Evolutionary conservation across 208 protist genomes (phyloP), one percentile per base, ranked within the genome.

Genomic region (Cochliopodium minus): DNA sequence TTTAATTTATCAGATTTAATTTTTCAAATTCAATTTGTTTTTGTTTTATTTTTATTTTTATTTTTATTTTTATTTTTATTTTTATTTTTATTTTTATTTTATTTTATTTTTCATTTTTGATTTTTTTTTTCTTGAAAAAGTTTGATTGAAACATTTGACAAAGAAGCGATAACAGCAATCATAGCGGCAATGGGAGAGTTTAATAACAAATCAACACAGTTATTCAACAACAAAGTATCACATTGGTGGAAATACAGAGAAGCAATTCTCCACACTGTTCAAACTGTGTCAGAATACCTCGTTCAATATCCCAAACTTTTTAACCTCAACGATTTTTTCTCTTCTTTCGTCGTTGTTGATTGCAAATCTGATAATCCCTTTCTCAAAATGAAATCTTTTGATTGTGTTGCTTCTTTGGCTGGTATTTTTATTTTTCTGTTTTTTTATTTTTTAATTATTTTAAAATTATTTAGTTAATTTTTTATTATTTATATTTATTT

Each of bases 31-130:
- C n/a, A 22, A 22, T 43, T n/a, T 43, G 17, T 43, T 43, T 43
- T 43, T 43, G 17, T 43, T 43, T 43, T 43, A 22, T 43, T 43
- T n/a, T n/a, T 43, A 22, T 43, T 43, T 43, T 43, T 43, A 22
- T 43, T n/a, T n/a, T n/a, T 43, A 22, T n/a, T 43, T 43, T 43
- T 43, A 22, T 43, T 43, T 43, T 43, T 43, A 43, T 43, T 43
- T 43, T 43, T 43, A 22, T 43, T 43, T 43, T 43, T 43, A 22
- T 43, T 43, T 43, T 43, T n/a, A 43, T n/a, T n/a, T 43, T 43
- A 22, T 43, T 43, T 43, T 43, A 22, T 43, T 43, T 43, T 43
- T 43, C n/a, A 22, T 43, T 43, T 43, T 43, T n/a, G 17, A 22
- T 43, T 43, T 43, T 43, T 43, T 43, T 43, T 43, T 43, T 43